Evolutionary conservation across 345 rosid species (phyloP).

Genomic region (Sisymbrium irio): DNA sequence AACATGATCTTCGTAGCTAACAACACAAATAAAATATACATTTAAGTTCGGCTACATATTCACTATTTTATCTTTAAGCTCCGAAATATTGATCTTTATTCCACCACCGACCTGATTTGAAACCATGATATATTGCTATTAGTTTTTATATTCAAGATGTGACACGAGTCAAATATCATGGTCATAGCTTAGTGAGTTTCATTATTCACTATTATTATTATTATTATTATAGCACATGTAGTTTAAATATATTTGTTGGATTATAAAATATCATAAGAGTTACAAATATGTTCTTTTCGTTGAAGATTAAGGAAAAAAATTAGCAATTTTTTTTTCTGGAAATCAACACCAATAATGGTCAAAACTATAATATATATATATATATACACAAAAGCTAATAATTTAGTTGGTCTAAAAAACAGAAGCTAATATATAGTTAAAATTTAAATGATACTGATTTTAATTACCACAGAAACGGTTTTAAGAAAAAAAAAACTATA

Average conservation of each 20-base stretch:
- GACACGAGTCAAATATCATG: not conserved
- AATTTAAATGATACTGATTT: not conserved
- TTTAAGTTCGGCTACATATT: not conserved
- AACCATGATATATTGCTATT: not conserved
- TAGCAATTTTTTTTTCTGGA: not conserved
- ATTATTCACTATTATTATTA: not conserved
- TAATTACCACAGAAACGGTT: not conserved
- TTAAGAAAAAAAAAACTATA: too few species aligned
- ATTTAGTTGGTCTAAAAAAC: too few species aligned
- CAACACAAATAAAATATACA: too few species aligned
- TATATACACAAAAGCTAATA: too few species aligned
- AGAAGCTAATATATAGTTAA: too few species aligned
- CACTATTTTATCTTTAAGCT: constrained; percentile 26
- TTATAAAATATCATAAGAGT: not conserved
- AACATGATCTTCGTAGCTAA: too few species aligned
- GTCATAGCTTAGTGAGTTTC: not conserved
- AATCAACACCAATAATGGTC: not conserved
- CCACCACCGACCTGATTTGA: constrained; percentile 24
- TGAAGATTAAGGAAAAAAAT: not conserved
- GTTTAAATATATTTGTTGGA: not conserved
- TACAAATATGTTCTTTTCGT: not conserved
- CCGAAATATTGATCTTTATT: not conserved
- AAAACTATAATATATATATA: too few species aligned
- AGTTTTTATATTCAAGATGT: not conserved
- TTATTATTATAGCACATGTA: not conserved